A percentile compares a stretch with the other conserved stretches of the same genome.
Evolutionary conservation across 306 rosid genomes (phyloP).

Genomic region (Inga oerstediana): DNA sequence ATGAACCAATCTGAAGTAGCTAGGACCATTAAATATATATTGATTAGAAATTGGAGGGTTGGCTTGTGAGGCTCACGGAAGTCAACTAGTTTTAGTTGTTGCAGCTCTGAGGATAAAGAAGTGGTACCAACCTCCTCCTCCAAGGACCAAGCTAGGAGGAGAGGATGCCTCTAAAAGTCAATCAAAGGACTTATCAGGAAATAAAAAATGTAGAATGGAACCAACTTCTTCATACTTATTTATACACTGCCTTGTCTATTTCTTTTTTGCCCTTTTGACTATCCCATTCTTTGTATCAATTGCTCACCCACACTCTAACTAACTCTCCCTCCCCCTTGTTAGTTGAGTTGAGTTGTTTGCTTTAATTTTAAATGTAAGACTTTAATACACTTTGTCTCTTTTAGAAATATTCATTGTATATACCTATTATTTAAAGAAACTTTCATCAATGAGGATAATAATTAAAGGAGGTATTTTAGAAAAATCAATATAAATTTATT

Average conservation of each 20-base stretch:
- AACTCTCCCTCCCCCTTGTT: not conserved
- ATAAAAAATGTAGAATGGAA: not conserved
- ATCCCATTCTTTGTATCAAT: conserved; percentile 2
- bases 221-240: conserved; percentile 12
- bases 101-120: not conserved
- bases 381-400: no score
- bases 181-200: conserved; percentile 5
- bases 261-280: not conserved
- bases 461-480: no score
- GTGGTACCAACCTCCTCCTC: not conserved
- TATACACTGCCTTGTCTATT: not conserved
- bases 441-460: no score
- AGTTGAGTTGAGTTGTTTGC: no score
- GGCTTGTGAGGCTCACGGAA: conserved; percentile 20
- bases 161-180: conserved; percentile 16
- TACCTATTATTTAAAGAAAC: no score
- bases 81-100: conserved; percentile 14
- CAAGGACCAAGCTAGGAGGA: not conserved
- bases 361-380: no score
- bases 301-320: not conserved
- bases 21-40: no score
- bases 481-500: no score
- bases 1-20: no score
- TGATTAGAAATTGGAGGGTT: not conserved
- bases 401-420: no score